Evolutionary conservation across 2,329 filamentous ascomycete genomes (phyloP), one percentile per base, ranked within the genome.

Genomic region (Epicoccum nigrum): DNA sequence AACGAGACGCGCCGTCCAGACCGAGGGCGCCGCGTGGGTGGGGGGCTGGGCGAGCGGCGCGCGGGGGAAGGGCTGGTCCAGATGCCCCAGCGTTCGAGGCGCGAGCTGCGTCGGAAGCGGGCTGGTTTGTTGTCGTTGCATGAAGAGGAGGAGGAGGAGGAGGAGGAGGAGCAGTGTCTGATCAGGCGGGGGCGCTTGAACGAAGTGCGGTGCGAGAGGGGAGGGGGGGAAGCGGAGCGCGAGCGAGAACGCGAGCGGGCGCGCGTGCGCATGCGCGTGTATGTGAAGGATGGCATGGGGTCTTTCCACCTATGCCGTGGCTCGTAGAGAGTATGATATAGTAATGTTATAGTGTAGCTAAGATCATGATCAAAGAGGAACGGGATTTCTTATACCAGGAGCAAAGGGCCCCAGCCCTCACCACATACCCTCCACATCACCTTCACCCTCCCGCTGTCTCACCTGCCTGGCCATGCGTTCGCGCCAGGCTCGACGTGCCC

Each of bases 71-170:
- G 5, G 34, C 28, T 15, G 58, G 62, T 62, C 49, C 64, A 69
- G 56, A 71, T 56, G 49, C 69, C 69, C 59, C 68, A 71, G 44
- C 69, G 68, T 50, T 70, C 49, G 16, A 52, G 49, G 25, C 45
- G 49, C 63, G 65, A 7, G 63, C 68, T 9, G 55, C 49, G 8
- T n/a, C n/a, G 52, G 56, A 45, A 59, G 56, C 23, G 51, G 45
- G 27, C 54, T 45, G 23, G 23, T 25, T 25, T 25, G 23, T 25
- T 25, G 23, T 6, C 6, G 23, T 6, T 25, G 23, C 6, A 25
- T 7, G 23, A 25, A 2, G 23, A 25, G 23, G 23, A 25, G 9
- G 23, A 25, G 23, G 23, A 25, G 9, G 23, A 25, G 6, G 23
- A 25, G 1, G 62, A 54, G 49, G 65, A 62, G 39, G 65, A 65